phyloP scores from a whole-genome alignment of 2,329 filamentous ascomycete genomes.

The Fonsecaea erecta region DNA sequence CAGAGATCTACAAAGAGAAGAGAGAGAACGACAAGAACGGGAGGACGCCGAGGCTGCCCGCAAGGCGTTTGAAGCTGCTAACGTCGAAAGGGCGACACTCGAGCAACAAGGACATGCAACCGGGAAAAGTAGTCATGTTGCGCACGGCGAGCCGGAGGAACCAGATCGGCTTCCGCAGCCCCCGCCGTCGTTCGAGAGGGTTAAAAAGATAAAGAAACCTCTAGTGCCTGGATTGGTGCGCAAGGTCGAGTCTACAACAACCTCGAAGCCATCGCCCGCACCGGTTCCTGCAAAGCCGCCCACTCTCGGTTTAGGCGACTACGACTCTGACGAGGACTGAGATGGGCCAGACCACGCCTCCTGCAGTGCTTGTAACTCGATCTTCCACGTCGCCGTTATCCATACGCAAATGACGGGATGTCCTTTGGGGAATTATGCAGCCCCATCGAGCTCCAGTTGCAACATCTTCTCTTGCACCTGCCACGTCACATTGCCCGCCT shows the following conservation, averaged over 20 bases:
- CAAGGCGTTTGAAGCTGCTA: conserved; percentile 72
- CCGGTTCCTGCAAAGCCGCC: conserved; percentile 9
- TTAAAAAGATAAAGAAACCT: conserved; percentile 86
- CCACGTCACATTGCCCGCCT: conserved; percentile 11
- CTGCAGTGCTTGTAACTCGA: neutral
- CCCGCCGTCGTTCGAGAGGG: conserved; percentile 72
- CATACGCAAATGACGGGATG: neutral
- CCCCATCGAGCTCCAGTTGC: neutral
- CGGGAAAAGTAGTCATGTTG: conserved; percentile 48
- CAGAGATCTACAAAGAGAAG: conserved; percentile 60
- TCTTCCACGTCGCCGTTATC: neutral
- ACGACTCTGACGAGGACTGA: conserved; percentile 37
- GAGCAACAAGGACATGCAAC: conserved; percentile 53
- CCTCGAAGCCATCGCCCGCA: conserved; percentile 10
- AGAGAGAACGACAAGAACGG: conserved; percentile 69
- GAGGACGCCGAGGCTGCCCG: conserved; percentile 84
- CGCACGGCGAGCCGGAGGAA: conserved; percentile 40
- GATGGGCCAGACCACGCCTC: neutral
- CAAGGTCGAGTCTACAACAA: conserved; percentile 55
- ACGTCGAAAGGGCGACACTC: conserved; percentile 59
- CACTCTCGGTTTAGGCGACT: conserved; percentile 34
- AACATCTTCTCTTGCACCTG: neutral
- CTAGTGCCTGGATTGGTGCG: conserved; percentile 76
- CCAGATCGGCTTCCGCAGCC: conserved; percentile 42
- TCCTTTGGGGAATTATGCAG: neutral